Evolutionary conservation across 192 early-diverging fungal species (phyloP), one percentile per base, ranked within the genome.

Genomic region (Geranomyces variabilis): DNA sequence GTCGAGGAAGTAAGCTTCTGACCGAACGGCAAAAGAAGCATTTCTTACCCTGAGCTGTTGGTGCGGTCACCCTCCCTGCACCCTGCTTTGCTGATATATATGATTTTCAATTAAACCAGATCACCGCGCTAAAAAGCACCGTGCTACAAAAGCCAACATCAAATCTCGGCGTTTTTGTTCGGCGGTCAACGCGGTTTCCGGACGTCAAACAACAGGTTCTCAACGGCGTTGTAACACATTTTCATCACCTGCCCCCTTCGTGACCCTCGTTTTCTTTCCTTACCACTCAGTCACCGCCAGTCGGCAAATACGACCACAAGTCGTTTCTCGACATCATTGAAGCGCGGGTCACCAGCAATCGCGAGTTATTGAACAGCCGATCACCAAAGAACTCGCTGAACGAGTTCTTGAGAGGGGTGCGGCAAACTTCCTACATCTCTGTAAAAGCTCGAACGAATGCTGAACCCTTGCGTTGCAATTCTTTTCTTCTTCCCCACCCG

Each of bases 221-320:
- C 31, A 6, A n/a, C n/a, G n/a, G n/a, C n/a, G n/a, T n/a, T n/a
- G n/a, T n/a, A n/a, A n/a, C n/a, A n/a, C n/a, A n/a, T n/a, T n/a
- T n/a, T n/a, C n/a, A n/a, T n/a, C n/a, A 0, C 29, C 13, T 19
- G 1, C 24, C 21, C n/a, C 49, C n/a, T 29, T 21, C n/a, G 67
- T 13, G 12, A n/a, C n/a, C n/a, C n/a, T n/a, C n/a, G n/a, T n/a
- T n/a, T n/a, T n/a, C n/a, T n/a, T n/a, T n/a, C 43, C 21, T 0
- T 30, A 6, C 62, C 60, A 6, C 26, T 12, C 31, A 79, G 80
- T 47, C 76, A 33, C 77, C 80, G 24, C 77, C 66, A 4, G 66
- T 66, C 19, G 67, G 59, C 22, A 33, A 75, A 36, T 81, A 81
- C 73, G 70, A 81, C n/a, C 63, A 26, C 44, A 75, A 75, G 60